These are phyloP conservation scores for Reticulascus tulasneorum DNA, from an alignment of 2,329 filamentous ascomycete species.

Conservation along the genomic window DNA sequence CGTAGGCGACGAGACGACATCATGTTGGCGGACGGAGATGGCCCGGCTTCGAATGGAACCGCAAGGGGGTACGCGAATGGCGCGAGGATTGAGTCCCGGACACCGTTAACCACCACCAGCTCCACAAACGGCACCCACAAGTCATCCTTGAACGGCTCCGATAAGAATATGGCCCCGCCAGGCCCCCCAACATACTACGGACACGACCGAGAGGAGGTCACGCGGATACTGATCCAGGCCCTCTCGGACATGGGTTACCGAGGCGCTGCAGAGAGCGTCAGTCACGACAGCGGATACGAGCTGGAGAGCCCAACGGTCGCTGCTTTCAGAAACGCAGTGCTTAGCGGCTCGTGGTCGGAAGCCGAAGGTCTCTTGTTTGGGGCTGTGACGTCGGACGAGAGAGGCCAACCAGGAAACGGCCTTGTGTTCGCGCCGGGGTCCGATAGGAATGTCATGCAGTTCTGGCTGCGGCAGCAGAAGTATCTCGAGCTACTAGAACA, in stretches of 20 bases:
- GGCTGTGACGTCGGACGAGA: conserved; percentile 26
- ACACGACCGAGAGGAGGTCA: conserved; percentile 89
- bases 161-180: conserved; percentile 25
- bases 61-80: conserved; percentile 55
- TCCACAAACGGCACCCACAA: conserved; percentile 42
- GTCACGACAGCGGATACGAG: conserved; percentile 78
- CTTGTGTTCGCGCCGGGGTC: conserved; percentile 72
- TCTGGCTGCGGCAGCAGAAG: conserved; percentile 88
- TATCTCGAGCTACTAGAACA: conserved; percentile 85
- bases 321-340: conserved; percentile 76
- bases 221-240: conserved; percentile 86
- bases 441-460: conserved; percentile 76
- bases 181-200: conserved; percentile 60
- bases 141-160: conserved; percentile 13
- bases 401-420: conserved; percentile 43
- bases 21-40: conserved; percentile 61
- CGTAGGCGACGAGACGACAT: conserved; percentile 56
- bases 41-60: conserved; percentile 46
- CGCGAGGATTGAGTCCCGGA: conserved; percentile 40
- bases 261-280: conserved; percentile 69
- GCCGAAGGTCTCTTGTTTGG: conserved; percentile 79
- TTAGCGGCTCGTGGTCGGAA: conserved; percentile 75
- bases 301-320: conserved; percentile 83
- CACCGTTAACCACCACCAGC: conserved; percentile 18
- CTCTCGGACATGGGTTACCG: conserved; percentile 85